A percentile compares a stretch with the other conserved stretches of the same genome.
Conservation (phyloP, 148 eudicot species). For the Arctostaphylos glauca region DNA sequence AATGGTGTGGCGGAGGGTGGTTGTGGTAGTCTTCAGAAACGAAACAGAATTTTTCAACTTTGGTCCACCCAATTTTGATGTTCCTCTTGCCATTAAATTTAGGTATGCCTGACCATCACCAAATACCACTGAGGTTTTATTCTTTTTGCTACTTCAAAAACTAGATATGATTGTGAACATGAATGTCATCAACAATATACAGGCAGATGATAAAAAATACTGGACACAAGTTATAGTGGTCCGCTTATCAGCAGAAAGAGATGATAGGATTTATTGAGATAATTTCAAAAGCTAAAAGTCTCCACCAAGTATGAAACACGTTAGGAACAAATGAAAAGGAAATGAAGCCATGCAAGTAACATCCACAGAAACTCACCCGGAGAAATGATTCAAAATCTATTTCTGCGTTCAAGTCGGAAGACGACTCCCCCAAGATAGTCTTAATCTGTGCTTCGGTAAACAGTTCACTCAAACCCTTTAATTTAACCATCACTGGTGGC, state of each 20-base stretch:
- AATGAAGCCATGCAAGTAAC: background rate
- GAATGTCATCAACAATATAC: background rate
- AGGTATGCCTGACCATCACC: slow-evolving; percentile 54
- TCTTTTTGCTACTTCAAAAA: background rate
- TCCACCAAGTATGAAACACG: background rate
- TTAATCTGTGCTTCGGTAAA: slow-evolving; percentile 54
- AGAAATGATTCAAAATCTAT: slow-evolving; percentile 83
- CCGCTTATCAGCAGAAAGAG: background rate
- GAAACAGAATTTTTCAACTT: slow-evolving; percentile 53
- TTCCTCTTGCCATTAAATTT: slow-evolving; percentile 59
- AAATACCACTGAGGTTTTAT: background rate
- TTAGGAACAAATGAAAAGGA: background rate
- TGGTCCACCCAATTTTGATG: slow-evolving; percentile 45
- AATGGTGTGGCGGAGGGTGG: slow-evolving; percentile 77
- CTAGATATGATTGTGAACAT: background rate
- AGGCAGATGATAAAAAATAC: background rate
- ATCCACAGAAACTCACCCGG: slow-evolving; percentile 47
- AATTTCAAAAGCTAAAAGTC: background rate
- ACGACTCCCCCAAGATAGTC: slow-evolving; percentile 53
- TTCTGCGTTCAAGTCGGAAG: slow-evolving; percentile 55
- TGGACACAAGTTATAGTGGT: background rate
- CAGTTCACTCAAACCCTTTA: slow-evolving; percentile 55
- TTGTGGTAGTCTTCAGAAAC: slow-evolving; percentile 76
- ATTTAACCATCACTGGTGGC: slow-evolving; percentile 56
- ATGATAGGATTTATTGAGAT: background rate